Conservation (phyloP, 2,329 filamentous ascomycete species). For the Capronia epimyces region DNA sequence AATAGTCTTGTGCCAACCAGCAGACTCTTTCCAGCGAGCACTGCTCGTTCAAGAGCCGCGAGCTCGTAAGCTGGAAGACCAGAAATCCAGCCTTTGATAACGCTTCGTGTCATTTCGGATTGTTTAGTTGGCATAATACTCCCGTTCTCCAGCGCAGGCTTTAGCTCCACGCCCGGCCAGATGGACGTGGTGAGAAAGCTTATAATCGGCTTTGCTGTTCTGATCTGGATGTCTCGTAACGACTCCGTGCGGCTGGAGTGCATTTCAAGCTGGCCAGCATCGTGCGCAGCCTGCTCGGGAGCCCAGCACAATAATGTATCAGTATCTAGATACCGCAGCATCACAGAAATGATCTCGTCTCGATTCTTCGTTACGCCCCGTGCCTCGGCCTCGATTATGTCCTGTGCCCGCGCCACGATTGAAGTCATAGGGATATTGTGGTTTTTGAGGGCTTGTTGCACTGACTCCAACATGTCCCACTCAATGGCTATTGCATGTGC, state of each 20-base stretch:
- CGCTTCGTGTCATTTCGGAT: constrained; percentile 65
- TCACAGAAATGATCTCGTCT: constrained; percentile 57
- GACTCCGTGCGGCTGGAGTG: constrained; percentile 48
- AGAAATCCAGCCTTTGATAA: constrained; percentile 71
- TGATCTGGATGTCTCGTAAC: constrained; percentile 67
- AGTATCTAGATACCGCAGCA: constrained; percentile 84
- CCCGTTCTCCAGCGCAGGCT: constrained; percentile 71
- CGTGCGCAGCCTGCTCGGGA: constrained; percentile 50
- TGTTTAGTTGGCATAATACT: constrained; percentile 73
- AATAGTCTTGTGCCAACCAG: constrained; percentile 70
- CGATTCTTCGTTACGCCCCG: constrained; percentile 51
- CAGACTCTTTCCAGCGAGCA: constrained; percentile 81
- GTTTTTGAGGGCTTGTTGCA: constrained; percentile 75
- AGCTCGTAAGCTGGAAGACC: constrained; percentile 73
- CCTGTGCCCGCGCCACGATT: constrained; percentile 73
- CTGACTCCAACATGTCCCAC: constrained; percentile 80
- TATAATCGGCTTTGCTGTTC: constrained; percentile 64
- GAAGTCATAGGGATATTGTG: constrained; percentile 90
- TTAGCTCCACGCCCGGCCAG: constrained; percentile 77
- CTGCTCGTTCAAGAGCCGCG: constrained; percentile 76
- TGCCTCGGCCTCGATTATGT: constrained; percentile 66
- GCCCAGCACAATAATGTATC: constrained; percentile 92
- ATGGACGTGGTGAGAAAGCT: constrained; percentile 64
- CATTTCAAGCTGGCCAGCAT: constrained; percentile 44
- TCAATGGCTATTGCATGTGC: constrained; percentile 82